Evolutionary conservation across 2,329 filamentous ascomycete genomes (phyloP).

Genomic region (Davidsoniella neocaledoniae): DNA sequence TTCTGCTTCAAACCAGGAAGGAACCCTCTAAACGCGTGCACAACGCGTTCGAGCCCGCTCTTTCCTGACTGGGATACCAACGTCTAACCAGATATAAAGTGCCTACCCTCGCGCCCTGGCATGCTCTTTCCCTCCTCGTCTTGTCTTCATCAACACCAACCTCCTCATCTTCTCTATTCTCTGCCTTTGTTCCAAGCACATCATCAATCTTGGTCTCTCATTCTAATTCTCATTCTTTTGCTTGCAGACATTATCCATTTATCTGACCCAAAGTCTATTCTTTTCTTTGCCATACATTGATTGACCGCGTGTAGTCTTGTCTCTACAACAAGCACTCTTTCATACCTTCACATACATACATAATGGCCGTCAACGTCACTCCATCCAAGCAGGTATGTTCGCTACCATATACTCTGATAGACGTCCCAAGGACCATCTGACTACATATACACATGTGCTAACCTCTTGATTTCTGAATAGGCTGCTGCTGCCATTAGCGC

Average conservation of each 20-base stretch:
- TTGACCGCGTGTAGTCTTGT: background rate
- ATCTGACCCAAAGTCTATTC: background rate
- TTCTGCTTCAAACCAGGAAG: background rate
- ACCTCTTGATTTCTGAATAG: slow-evolving; percentile 28
- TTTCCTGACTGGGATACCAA: background rate
- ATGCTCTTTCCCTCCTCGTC: background rate
- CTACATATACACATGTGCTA: background rate
- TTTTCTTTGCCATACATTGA: background rate
- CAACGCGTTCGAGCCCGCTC: background rate
- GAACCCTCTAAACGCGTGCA: slow-evolving; percentile 3
- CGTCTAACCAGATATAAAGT: background rate
- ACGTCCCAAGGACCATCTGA: background rate
- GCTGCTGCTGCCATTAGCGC: slow-evolving; percentile 72
- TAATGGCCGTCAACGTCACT: slow-evolving; percentile 58
- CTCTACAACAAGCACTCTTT: background rate
- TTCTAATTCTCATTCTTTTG: background rate
- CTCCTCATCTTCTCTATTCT: background rate
- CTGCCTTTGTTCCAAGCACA: background rate
- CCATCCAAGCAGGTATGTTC: slow-evolving; percentile 39
- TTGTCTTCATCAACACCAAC: slow-evolving; percentile 1
- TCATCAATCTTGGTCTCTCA: background rate
- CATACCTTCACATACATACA: background rate
- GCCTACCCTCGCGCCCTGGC: background rate
- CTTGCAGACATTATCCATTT: background rate
- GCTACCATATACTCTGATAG: background rate